Conservation (phyloP, 345 rosid genomes). For the Luvunga scandens region DNA sequence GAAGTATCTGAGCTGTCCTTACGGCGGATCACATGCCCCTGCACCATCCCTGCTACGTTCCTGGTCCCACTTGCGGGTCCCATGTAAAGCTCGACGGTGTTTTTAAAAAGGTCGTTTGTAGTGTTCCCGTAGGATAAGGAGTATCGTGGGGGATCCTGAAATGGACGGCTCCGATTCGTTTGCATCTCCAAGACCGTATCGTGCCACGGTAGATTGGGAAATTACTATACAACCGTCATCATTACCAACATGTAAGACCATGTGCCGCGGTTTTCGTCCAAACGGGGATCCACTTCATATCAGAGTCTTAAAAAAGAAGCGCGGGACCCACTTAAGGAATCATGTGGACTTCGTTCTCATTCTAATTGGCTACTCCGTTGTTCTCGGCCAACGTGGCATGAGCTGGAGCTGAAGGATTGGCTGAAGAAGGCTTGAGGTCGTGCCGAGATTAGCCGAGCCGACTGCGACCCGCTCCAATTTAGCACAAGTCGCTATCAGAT, state of each 20-base stretch:
- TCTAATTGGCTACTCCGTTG: background rate
- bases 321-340: background rate
- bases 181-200: constrained; percentile 13
- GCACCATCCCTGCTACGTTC: background rate
- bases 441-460: background rate
- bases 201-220: constrained; percentile 15
- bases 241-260: constrained; percentile 22
- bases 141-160: constrained; percentile 1
- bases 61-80: constrained; percentile 1
- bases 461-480: background rate
- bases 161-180: constrained; percentile 14
- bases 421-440: background rate
- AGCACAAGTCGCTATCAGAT: background rate
- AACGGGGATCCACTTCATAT: constrained; percentile 1
- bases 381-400: background rate
- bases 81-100: constrained; percentile 16
- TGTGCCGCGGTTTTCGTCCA: constrained; percentile 13
- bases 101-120: background rate
- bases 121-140: background rate
- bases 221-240: constrained; percentile 4
- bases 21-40: constrained; percentile 33
- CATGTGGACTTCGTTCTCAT: background rate
- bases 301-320: background rate
- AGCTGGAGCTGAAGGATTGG: background rate
- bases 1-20: constrained; percentile 20